Conservation (phyloP, 352 stramenopile genomes). For the Hyaloperonospora brassicae region DNA sequence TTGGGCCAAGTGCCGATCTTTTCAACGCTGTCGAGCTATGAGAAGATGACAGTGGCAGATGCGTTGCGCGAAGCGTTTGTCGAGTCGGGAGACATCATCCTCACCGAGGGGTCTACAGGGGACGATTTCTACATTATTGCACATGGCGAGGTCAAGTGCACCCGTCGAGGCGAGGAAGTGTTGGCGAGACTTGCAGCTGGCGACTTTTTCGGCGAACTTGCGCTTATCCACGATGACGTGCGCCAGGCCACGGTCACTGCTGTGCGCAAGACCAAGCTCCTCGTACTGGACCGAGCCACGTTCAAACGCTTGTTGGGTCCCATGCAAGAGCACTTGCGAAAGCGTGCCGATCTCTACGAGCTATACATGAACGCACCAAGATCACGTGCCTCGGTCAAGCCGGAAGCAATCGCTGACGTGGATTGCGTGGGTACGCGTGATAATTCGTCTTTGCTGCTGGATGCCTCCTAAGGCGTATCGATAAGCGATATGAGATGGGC, state of each 20-base stretch:
- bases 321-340: conserved; percentile 84
- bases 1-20: conserved; percentile 66
- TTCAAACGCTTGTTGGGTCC: conserved; percentile 85
- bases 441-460: neutral
- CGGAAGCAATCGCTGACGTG: neutral
- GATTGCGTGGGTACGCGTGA: neutral
- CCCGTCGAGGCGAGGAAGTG: conserved; percentile 45
- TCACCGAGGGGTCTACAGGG: conserved; percentile 42
- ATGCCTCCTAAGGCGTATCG: neutral
- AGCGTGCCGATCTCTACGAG: conserved; percentile 56
- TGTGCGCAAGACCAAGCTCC: conserved; percentile 67
- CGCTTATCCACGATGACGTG: conserved; percentile 80
- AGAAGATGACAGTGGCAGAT: conserved; percentile 70
- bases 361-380: conserved; percentile 48
- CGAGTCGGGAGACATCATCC: conserved; percentile 32
- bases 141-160: conserved; percentile 61
- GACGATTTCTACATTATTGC: conserved; percentile 83
- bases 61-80: conserved; percentile 54
- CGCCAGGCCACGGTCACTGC: conserved; percentile 86
- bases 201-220: conserved; percentile 79
- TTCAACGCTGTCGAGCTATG: conserved; percentile 56
- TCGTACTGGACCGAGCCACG: conserved; percentile 84
- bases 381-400: neutral
- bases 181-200: conserved; percentile 47
- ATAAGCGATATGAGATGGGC: no score